Percentiles rank a stretch among this genome's conserved stretches.
These are phyloP conservation scores for Vicia sativa DNA, from an alignment of 306 rosid species.

Conservation along the genomic window DNA sequence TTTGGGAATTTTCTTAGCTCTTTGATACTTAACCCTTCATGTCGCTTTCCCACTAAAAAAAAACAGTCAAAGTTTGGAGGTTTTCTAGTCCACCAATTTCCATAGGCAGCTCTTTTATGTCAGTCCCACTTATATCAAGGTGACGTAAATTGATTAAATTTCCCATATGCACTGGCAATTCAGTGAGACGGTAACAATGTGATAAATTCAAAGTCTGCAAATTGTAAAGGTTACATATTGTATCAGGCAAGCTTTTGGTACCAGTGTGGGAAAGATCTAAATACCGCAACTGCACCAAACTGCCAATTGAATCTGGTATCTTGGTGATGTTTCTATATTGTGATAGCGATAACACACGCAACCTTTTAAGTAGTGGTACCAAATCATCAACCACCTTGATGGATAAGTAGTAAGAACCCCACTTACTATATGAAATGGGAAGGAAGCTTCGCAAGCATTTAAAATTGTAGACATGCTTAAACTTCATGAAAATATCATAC, in stretches of 20 bases:
- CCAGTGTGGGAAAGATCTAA: not conserved
- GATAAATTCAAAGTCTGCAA: conserved; percentile 19
- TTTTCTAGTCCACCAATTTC: not conserved
- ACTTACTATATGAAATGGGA: too few relatives aligned
- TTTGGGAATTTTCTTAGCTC: not conserved
- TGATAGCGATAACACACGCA: not conserved
- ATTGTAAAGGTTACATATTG: not conserved
- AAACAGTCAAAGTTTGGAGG: conserved; percentile 9
- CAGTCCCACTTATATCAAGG: not conserved
- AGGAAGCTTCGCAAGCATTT: conserved; percentile 12
- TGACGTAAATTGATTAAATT: not conserved
- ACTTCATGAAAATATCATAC: not conserved
- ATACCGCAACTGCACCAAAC: conserved; percentile 3
- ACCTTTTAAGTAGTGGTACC: not conserved
- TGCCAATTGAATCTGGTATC: conserved; percentile 1
- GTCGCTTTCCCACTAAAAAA: not conserved
- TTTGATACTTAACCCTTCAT: not conserved
- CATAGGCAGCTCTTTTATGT: not conserved
- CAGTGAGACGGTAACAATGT: not conserved
- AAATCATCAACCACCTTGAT: not conserved
- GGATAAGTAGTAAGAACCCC: too few relatives aligned
- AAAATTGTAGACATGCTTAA: not conserved
- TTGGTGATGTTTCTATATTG: not conserved
- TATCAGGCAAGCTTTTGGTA: not conserved
- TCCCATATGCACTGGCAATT: not conserved